phyloP scores from a whole-genome alignment of 202 grass and related monocot species.

The Zoysia matrella region DNA sequence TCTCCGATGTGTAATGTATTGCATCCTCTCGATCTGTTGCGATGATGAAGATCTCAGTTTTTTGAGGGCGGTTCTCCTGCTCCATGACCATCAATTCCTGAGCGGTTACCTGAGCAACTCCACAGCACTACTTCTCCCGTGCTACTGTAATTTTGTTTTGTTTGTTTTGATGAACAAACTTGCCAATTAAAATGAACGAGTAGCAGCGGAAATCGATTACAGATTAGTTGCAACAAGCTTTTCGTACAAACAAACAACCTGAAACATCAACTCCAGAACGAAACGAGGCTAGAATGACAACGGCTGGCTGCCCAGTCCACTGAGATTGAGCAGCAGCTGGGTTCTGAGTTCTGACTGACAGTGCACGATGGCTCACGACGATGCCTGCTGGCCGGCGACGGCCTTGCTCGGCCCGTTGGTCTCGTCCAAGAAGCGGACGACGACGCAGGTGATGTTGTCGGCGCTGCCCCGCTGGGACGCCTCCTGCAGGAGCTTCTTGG shows the following conservation, averaged over 20 bases:
- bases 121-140: too few species aligned
- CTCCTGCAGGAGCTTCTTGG: slow-evolving; percentile 70
- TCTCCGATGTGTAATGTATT: neutral
- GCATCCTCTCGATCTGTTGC: slow-evolving; percentile 20
- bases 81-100: slow-evolving; percentile 48
- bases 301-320: too few species aligned
- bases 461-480: slow-evolving; percentile 73
- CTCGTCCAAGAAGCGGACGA: slow-evolving; percentile 75
- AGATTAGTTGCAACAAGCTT: neutral
- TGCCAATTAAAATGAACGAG: too few species aligned
- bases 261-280: too few species aligned
- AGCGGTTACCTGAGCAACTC: slow-evolving; percentile 71
- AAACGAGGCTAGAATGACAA: too few species aligned
- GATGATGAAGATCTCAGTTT: slow-evolving; percentile 33
- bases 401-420: neutral
- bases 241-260: too few species aligned
- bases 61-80: slow-evolving; percentile 38
- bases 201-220: neutral
- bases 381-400: neutral
- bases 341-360: too few species aligned
- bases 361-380: neutral
- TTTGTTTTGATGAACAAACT: too few species aligned
- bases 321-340: too few species aligned
- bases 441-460: slow-evolving; percentile 83
- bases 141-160: too few species aligned